Conservation (phyloP, 2,329 filamentous ascomycete genomes). For the Penicillium crustosum region DNA sequence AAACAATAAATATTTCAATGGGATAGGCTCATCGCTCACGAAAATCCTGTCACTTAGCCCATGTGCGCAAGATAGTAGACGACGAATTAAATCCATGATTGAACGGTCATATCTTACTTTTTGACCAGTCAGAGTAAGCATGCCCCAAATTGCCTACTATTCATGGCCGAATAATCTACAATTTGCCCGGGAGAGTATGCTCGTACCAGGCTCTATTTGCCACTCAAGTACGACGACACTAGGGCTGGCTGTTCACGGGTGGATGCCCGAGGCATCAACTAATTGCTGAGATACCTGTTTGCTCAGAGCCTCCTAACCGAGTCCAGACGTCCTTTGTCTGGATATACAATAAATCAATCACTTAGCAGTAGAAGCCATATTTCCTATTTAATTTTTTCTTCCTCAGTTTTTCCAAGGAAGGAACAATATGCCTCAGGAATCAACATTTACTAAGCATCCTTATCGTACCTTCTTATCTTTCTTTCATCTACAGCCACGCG, state of each 20-base stretch:
- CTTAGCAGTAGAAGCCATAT: background rate
- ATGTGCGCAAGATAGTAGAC: background rate
- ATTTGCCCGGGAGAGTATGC: background rate
- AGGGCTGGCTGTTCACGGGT: background rate
- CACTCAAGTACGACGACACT: background rate
- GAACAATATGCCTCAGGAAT: background rate
- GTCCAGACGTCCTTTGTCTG: background rate
- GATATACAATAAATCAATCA: background rate
- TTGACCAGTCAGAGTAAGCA: background rate
- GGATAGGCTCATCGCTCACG: background rate
- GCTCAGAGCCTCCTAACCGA: background rate
- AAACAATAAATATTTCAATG: too few relatives aligned
- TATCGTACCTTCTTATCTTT: slow-evolving; percentile 4
- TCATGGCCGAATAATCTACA: background rate
- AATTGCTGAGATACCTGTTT: background rate
- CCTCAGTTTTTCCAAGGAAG: background rate
- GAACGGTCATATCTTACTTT: background rate
- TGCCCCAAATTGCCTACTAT: background rate
- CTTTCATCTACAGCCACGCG: slow-evolving; percentile 4
- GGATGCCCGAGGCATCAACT: background rate
- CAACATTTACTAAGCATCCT: background rate
- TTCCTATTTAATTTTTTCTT: background rate
- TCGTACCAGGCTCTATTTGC: background rate
- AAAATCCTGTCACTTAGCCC: background rate
- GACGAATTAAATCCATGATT: background rate